Conservation (phyloP, 2,329 filamentous ascomycete species). For the Pseudogymnoascus sp. region DNA sequence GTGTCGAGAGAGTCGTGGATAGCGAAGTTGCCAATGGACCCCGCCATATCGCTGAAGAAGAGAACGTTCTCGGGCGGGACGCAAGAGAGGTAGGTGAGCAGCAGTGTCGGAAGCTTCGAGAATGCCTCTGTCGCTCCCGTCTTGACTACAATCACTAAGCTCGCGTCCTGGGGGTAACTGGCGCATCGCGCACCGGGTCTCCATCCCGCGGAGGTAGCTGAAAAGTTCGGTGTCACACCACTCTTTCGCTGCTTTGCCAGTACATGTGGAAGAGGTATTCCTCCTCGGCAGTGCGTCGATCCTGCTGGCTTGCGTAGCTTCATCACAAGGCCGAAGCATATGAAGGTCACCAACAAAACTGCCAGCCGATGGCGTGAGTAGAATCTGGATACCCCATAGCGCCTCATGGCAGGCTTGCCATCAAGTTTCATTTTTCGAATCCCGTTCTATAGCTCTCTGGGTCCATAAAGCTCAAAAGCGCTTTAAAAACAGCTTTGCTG, state of each 20-base stretch:
- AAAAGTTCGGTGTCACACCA: neutral
- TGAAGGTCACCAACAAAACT: neutral
- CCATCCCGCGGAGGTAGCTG: neutral
- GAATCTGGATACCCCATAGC: neutral
- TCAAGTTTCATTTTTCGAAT: neutral
- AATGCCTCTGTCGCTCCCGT: slow-evolving; percentile 50
- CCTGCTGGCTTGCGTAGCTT: neutral
- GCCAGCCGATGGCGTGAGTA: neutral
- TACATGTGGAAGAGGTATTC: neutral
- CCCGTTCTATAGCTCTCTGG: neutral
- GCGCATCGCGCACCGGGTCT: neutral
- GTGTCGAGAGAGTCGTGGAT: slow-evolving; percentile 42
- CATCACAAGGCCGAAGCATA: neutral
- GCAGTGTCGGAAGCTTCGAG: slow-evolving; percentile 45
- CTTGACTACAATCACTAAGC: slow-evolving; percentile 46
- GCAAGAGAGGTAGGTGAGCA: slow-evolving; percentile 46
- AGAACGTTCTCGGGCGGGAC: slow-evolving; percentile 41
- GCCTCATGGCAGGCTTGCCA: neutral
- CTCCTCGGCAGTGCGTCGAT: neutral
- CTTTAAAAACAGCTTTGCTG: neutral
- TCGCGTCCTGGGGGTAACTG: neutral
- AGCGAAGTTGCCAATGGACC: slow-evolving; percentile 38
- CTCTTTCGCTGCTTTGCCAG: neutral
- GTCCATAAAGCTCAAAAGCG: neutral
- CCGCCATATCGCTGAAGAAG: slow-evolving; percentile 51